Conservation (phyloP, 163 green algal species). For the Scenedesmus sp. region DNA sequence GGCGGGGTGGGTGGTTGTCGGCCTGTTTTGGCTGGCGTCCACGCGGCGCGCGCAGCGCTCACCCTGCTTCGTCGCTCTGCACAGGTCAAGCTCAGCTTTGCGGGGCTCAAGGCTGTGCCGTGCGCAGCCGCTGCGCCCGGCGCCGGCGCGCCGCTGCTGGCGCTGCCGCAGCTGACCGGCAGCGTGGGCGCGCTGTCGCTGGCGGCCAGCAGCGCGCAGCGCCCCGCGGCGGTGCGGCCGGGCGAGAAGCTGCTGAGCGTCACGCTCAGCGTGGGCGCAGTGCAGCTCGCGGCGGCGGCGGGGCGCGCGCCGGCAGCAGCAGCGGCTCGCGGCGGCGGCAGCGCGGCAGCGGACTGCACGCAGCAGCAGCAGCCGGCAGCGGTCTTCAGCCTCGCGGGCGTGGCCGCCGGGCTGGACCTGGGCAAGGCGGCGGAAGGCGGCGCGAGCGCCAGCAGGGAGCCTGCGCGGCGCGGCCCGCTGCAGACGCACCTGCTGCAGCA, state of each 20-base stretch:
- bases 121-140: not conserved
- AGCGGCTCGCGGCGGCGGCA: too few species aligned
- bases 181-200: slow-evolving; percentile 14
- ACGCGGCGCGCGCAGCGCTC: too few species aligned
- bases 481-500: not conserved
- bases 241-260: slow-evolving; percentile 14
- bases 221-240: slow-evolving; percentile 1
- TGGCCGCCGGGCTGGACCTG: not conserved
- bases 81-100: slow-evolving; percentile 34
- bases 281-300: slow-evolving; percentile 9
- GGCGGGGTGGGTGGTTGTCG: too few species aligned
- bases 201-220: slow-evolving; percentile 11
- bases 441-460: slow-evolving; percentile 2
- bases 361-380: not conserved
- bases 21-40: too few species aligned
- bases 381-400: not conserved
- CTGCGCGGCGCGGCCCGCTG: not conserved
- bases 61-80: too few species aligned
- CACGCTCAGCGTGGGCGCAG: not conserved
- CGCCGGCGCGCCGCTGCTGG: not conserved
- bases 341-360: not conserved
- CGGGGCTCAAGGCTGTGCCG: slow-evolving; percentile 5
- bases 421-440: not conserved
- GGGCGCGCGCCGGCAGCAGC: not conserved
- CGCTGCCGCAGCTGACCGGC: slow-evolving; percentile 11